Base-by-base conservation (phyloP, 768 basidiomycete genomes). In the Tylopilus plumbeoviolaceoides region DNA sequence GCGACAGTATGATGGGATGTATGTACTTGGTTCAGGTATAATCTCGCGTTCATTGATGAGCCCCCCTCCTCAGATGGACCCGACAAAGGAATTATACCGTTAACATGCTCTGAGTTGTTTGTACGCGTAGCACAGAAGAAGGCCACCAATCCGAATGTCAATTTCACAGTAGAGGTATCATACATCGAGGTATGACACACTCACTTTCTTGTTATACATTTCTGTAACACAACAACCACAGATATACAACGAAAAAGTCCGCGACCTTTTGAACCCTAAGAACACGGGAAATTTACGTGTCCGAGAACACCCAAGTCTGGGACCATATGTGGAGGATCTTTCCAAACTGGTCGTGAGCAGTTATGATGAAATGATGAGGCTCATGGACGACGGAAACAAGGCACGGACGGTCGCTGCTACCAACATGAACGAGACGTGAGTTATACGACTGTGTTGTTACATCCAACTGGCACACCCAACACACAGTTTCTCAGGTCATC, bases 361-460 rank as follows among this genome's bases (percentile, higher is more conserved):
- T 69, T 98, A 95, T 67, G 83, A 89, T 28, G 95, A 97, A 68
- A 97, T 99, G 89, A 95, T 97, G 89, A 92, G 87, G 6, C 86
- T 99, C 66, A 98, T 98, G 95, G 95, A 99, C 74, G 95, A 99
- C 70, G 95, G 95, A 36, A 99, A 98, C 72, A 98, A 98, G 75
- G 95, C 97, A 47, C 79, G 97, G 46, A 98, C 97, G 14, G 95
- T 99, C 21, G 97, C 97, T 20, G 95, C 97, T 23, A 99, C 97
- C 20, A 94, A 97, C 72, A 99, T 99, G 97, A 99, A 99, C 73
- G 97, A 98, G 73, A 97, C 94, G 81, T 91, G 67, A 62, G 84
- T 73, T n/a, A n/a, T 39, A 17, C 40, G 47, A n/a, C 30, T 15
- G 9, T 33, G 10, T 7, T 40, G 10, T 51, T 35, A 17, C 28